phyloP scores from a whole-genome alignment of 441 rosid genomes.

The Brassica hybrid region DNA sequence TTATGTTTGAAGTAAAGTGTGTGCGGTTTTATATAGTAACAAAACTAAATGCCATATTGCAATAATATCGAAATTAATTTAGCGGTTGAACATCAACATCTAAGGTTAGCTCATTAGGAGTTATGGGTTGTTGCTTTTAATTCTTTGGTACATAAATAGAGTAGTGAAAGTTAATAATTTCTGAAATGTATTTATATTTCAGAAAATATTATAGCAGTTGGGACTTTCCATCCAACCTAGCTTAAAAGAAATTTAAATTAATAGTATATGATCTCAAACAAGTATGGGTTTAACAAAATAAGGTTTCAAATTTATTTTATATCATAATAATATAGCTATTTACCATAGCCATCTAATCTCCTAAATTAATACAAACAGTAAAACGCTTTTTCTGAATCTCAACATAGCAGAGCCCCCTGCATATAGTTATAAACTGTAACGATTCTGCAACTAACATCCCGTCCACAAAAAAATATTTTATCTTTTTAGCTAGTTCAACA shows the following conservation, averaged over 20 bases:
- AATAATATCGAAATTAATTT: constrained; percentile 16
- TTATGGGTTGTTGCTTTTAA: constrained; percentile 25
- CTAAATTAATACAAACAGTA: constrained; percentile 8
- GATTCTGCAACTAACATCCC: constrained; percentile 38
- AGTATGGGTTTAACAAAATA: background rate
- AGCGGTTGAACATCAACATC: constrained; percentile 39
- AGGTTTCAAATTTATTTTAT: background rate
- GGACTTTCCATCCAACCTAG: constrained; percentile 23
- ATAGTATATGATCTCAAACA: background rate
- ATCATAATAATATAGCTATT: background rate
- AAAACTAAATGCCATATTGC: constrained; percentile 27
- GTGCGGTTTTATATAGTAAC: constrained; percentile 19
- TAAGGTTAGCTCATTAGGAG: constrained; percentile 24
- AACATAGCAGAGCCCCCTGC: background rate
- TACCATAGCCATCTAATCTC: background rate
- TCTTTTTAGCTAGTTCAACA: constrained; percentile 32
- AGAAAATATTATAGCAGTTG: constrained; percentile 7
- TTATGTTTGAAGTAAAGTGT: constrained; percentile 3
- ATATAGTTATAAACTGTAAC: constrained; percentile 18
- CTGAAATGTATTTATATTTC: background rate
- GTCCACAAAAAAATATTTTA: constrained; percentile 6
- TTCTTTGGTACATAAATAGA: constrained; percentile 3
- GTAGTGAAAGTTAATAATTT: constrained; percentile 2
- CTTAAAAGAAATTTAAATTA: background rate
- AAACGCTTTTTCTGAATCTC: background rate